Conservation (phyloP, 768 basidiomycete genomes). For the Lentinula boryana region DNA sequence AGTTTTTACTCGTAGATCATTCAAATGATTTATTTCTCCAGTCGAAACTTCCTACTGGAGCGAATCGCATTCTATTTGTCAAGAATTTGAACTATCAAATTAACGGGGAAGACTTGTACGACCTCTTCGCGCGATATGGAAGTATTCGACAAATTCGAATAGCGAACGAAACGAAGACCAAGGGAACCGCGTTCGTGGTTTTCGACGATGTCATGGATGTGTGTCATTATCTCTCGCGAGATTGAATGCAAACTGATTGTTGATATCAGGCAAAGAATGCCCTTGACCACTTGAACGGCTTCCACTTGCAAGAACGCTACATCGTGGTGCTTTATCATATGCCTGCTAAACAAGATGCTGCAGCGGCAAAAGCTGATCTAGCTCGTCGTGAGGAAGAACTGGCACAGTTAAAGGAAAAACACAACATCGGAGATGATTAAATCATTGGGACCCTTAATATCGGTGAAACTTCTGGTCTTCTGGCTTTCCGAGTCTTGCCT, state of each 20-base stretch:
- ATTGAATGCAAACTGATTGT: constrained; percentile 11
- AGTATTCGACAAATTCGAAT: constrained; percentile 93
- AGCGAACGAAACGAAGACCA: constrained; percentile 87
- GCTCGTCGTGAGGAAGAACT: constrained; percentile 90
- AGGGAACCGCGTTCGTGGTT: constrained; percentile 95
- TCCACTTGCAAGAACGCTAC: constrained; percentile 96
- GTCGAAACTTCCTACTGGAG: constrained; percentile 88
- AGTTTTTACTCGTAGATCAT: not conserved
- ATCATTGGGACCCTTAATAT: constrained; percentile 6
- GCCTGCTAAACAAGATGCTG: constrained; percentile 94
- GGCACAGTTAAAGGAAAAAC: constrained; percentile 77
- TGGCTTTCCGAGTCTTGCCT: not conserved
- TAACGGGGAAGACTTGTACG: constrained; percentile 91
- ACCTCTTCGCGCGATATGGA: constrained; percentile 96
- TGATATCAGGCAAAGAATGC: constrained; percentile 84
- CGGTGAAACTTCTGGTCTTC: not conserved
- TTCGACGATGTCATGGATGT: constrained; percentile 97
- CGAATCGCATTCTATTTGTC: constrained; percentile 87
- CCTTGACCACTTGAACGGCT: constrained; percentile 93
- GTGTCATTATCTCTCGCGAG: constrained; percentile 20
- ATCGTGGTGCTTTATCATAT: constrained; percentile 98
- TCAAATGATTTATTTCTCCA: constrained; percentile 18
- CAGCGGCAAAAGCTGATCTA: constrained; percentile 87
- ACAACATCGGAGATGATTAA: constrained; percentile 75
- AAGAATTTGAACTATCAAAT: constrained; percentile 93